Base-by-base conservation (phyloP, 176 grass and related monocot genomes). In the Carex myosuroides region DNA sequence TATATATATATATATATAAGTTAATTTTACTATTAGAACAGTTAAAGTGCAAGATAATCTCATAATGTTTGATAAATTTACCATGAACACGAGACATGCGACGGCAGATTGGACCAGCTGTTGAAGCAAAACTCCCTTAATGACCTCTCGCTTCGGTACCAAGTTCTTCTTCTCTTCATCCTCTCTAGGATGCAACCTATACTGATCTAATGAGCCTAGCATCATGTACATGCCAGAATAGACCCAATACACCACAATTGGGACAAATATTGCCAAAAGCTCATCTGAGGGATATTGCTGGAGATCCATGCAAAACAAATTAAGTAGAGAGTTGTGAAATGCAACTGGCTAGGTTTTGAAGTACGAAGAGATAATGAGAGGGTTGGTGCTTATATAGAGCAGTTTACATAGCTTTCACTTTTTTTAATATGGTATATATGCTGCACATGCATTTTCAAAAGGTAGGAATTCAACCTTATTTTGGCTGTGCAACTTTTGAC, bases 201-300 rank as follows among this genome's bases (percentile, higher is more conserved):
- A 91, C 63, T 81, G 72, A 35, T 86, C 89, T 22, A 91, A 55
- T 32, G 83, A 33, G 6, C 56, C 60, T 37, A 88, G 84, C 17
- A 79, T 71, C 74, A 80, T 24, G 44, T 86, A 88, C 22, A 88
- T 3, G 62, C 63, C 86, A 16, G 86, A 83, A 74, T 88, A 91
- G 2, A 71, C 82, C 89, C 89, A 91, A 67, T 88, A 91, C 30
- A 88, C 86, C 1, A 76, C 21, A 48, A 91, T 88, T 35, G 89
- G 89, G 69, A 86, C 79, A 14, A 83, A 48, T 29, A 80, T 79
- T 20, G 70, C 70, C 44, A 91, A 60, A 0, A 81, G 14, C 3
- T 91, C 89, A 6, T 91, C 89, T 0, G 78, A 79, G 37, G 48
- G 48, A 55, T 76, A 35, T 35, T 35, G 9, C 3, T 75, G 71